Conservation (phyloP, 148 eudicot genomes). For the Simmondsia chinensis region DNA sequence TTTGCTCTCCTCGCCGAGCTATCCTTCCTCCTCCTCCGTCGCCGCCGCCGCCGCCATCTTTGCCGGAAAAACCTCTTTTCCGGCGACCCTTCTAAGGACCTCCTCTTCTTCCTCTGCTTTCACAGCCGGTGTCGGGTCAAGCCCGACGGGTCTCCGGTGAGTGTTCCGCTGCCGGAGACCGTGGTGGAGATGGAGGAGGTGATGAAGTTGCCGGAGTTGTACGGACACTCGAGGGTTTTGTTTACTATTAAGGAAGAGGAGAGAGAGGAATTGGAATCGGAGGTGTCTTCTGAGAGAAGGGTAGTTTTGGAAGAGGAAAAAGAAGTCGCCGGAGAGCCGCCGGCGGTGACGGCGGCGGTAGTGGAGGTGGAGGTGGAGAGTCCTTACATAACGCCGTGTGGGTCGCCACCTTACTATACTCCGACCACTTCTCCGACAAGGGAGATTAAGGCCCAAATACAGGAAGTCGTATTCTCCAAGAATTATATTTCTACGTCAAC, state of each 20-base stretch:
- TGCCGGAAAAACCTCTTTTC: neutral
- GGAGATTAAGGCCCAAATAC: neutral
- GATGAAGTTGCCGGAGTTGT: no score
- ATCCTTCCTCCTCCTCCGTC: no score
- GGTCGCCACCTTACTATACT: neutral
- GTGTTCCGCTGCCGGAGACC: no score
- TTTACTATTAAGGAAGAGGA: neutral
- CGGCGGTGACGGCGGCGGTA: no score
- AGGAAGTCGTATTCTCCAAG: no score
- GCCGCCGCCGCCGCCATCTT: neutral
- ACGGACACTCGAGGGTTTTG: neutral
- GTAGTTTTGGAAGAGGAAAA: no score
- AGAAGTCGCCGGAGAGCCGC: no score
- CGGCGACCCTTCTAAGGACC: no score
- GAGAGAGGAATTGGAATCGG: neutral
- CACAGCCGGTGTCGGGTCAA: neutral
- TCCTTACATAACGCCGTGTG: neutral
- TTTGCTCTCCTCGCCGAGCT: constrained; percentile 1
- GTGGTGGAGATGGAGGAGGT: no score
- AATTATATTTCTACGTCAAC: no score
- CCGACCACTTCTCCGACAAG: neutral
- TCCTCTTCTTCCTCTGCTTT: neutral
- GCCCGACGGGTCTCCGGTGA: no score
- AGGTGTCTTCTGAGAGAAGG: neutral
- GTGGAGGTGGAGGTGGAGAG: neutral